These are phyloP conservation scores for Diaporthe capsici DNA, from an alignment of 2,329 filamentous ascomycete genomes.

Conservation along the genomic window DNA sequence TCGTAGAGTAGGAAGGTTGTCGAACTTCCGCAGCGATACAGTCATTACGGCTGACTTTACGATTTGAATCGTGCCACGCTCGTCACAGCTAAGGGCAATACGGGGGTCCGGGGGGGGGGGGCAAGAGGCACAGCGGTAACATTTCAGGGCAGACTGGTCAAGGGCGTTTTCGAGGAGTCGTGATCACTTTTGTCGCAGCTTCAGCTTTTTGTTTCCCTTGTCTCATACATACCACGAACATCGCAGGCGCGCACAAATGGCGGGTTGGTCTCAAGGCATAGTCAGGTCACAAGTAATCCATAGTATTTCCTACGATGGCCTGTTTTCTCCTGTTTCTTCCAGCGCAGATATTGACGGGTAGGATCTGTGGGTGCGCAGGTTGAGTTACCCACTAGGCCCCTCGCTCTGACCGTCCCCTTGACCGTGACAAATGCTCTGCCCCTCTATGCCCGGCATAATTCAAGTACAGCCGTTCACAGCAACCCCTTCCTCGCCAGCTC, in stretches of 20 bases:
- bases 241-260: conserved; percentile 5
- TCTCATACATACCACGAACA: conserved; percentile 10
- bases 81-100: not conserved
- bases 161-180: conserved; percentile 31
- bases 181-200: not conserved
- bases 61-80: not conserved
- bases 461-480: conserved; percentile 61
- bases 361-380: not conserved
- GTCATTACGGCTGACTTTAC: conserved; percentile 24
- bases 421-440: not conserved
- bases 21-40: conserved; percentile 12
- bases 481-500: conserved; percentile 85
- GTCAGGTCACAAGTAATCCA: conserved; percentile 34
- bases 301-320: conserved; percentile 19
- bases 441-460: not conserved
- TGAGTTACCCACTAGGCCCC: not conserved
- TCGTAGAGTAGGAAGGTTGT: not conserved
- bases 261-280: conserved; percentile 10
- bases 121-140: conserved; percentile 13
- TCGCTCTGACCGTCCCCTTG: not conserved
- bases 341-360: not conserved
- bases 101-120: too few relatives aligned
- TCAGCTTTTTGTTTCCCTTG: conserved; percentile 17
- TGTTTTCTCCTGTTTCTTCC: not conserved
- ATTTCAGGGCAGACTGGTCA: not conserved